A percentile compares a stretch with the other conserved stretches of the same genome.
These are phyloP conservation scores for Hanseniaspora gamundiae DNA, from an alignment of 1,139 yeast species.

Conservation along the genomic window DNA sequence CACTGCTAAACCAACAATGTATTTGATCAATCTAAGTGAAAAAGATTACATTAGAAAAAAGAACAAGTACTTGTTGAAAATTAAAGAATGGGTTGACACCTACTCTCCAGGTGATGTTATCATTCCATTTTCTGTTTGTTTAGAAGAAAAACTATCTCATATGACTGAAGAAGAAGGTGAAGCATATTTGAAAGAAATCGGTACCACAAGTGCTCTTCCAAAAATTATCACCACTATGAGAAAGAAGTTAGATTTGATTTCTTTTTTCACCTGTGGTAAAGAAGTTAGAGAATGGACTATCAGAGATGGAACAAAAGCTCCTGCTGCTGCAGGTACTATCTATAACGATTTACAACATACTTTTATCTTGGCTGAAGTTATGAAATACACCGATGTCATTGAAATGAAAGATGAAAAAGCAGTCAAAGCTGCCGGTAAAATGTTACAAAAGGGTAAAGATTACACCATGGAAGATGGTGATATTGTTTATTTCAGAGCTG, in stretches of 20 bases:
- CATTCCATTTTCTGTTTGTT: constrained; percentile 84
- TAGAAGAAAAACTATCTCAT: constrained; percentile 85
- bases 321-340: constrained; percentile 82
- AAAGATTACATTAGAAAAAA: constrained; percentile 92
- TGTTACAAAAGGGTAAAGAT: constrained; percentile 91
- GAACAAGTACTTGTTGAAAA: constrained; percentile 83
- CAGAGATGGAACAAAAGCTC: constrained; percentile 74
- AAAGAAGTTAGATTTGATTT: constrained; percentile 69
- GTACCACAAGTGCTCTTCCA: constrained; percentile 79
- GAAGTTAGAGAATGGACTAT: constrained; percentile 88
- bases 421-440: constrained; percentile 89
- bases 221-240: constrained; percentile 78
- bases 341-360: constrained; percentile 72
- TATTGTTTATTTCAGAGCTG: constrained; percentile 87
- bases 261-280: constrained; percentile 76
- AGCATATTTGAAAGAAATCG: constrained; percentile 77
- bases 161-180: constrained; percentile 89
- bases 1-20: constrained; percentile 94
- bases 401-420: constrained; percentile 77
- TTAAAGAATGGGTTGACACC: constrained; percentile 94
- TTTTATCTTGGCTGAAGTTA: constrained; percentile 70
- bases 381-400: constrained; percentile 70
- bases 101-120: constrained; percentile 91
- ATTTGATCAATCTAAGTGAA: constrained; percentile 88
- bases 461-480: constrained; percentile 90